Base-by-base conservation (phyloP, 2,329 filamentous ascomycete genomes). In the Trichophyton rubrum region DNA sequence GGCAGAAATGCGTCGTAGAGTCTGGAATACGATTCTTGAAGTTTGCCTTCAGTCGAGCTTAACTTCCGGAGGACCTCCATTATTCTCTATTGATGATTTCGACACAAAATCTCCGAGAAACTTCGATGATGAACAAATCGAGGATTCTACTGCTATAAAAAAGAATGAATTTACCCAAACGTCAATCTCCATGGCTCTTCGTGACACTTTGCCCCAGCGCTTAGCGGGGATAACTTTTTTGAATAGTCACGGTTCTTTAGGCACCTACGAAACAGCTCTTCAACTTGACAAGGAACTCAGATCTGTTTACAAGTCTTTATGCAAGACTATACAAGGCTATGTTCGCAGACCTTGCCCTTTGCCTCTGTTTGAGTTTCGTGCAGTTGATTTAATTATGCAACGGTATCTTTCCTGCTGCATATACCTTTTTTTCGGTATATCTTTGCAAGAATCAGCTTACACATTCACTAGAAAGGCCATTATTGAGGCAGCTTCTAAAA, bases 391-490 rank as follows among this genome's bases (percentile, higher is more conserved):
- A 15, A 57, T 70, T 22, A 64, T 72, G 22, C 65, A 68, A 24
- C 68, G 66, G 1, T 69, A 68, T 40, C 59, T 73, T 1, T 63
- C 64, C 0, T 63, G 68, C 1, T 74, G 3, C 72, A 74, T 58
- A 59, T 65, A 6, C 70, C 69, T 5, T 72, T 67, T 67, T 53
- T 71, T 69, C 22, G 56, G 35, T 2, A 61, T 60, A 5, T 60
- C 66, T 1, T 15, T 68, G 9, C 61, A 64, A 5, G 66, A 70
- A n/a, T 62, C 64, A 1, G 35, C 66, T 0, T 72, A 69, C 20
- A 78, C 79, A 0, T 83, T 77, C 62, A 82, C 81, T 0, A 70
- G 79, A 0, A 79, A 77, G 49, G 74, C 77, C 0, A 71, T 77
- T 0, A 64, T 80, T 4, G 81, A 84, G 5, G 72, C 73, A 0